phyloP scores from a whole-genome alignment of 495 filamentous ascomycete genomes.

The Pyrenopolyporus hunteri region DNA sequence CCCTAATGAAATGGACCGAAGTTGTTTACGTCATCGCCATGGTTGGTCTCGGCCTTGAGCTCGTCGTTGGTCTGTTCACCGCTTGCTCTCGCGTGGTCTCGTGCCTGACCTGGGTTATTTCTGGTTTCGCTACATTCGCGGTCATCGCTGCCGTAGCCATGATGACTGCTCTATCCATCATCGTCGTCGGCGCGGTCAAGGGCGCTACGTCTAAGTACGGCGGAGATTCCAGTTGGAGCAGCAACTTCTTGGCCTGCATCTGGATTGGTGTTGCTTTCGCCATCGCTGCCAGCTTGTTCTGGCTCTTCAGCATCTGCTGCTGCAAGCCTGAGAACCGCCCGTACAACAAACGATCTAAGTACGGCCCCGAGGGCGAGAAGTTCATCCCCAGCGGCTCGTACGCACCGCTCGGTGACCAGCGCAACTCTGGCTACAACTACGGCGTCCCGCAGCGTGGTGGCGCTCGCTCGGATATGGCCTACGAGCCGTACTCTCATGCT shows the following conservation, averaged over 20 bases:
- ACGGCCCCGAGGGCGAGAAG: constrained; percentile 53
- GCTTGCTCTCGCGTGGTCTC: constrained; percentile 56
- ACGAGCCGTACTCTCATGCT: constrained; percentile 61
- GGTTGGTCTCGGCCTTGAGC: constrained; percentile 72
- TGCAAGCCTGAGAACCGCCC: constrained; percentile 60
- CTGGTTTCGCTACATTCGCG: constrained; percentile 62
- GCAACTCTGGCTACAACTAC: constrained; percentile 46
- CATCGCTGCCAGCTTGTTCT: constrained; percentile 77
- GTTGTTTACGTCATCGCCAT: constrained; percentile 74
- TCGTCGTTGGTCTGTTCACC: constrained; percentile 78
- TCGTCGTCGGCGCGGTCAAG: constrained; percentile 73
- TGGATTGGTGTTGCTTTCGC: constrained; percentile 85
- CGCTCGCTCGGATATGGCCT: constrained; percentile 51
- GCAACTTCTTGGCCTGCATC: constrained; percentile 66
- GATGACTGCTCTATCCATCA: constrained; percentile 64
- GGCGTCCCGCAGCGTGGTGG: constrained; percentile 40
- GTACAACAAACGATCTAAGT: constrained; percentile 18
- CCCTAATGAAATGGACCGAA: constrained; percentile 81
- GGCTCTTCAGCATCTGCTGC: constrained; percentile 90
- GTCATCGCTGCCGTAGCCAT: constrained; percentile 65
- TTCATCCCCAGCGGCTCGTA: constrained; percentile 51
- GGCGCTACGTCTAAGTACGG: constrained; percentile 68
- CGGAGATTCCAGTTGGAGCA: constrained; percentile 67
- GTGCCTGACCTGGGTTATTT: constrained; percentile 56
- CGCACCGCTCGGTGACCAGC: constrained; percentile 49